phyloP scores from a whole-genome alignment of 768 basidiomycete genomes.

The Cystofilobasidium capitatum region DNA sequence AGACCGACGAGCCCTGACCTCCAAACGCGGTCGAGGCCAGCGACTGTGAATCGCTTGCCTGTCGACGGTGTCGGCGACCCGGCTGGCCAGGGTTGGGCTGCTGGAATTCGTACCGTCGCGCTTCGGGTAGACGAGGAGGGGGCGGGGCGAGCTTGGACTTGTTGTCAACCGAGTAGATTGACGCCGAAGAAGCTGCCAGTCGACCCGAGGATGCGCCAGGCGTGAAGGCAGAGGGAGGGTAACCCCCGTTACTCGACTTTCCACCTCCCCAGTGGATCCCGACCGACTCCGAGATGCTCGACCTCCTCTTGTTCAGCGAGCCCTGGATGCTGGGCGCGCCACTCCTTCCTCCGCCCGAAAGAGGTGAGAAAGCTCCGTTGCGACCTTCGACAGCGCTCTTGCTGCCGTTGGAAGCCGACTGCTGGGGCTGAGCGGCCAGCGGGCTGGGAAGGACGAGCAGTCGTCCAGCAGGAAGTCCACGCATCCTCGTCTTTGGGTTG shows the following conservation, averaged over 20 bases:
- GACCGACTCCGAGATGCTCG: conserved; percentile 4
- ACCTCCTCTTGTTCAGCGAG: neutral
- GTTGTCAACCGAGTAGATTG: conserved; percentile 12
- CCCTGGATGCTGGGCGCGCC: neutral
- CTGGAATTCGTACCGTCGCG: conserved; percentile 20
- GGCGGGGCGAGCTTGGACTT: conserved; percentile 11
- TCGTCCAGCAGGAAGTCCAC: conserved; percentile 8
- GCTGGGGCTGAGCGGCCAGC: conserved; percentile 14
- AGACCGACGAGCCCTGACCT: neutral
- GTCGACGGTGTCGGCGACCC: conserved; percentile 2
- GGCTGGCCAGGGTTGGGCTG: conserved; percentile 3
- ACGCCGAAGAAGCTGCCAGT: conserved; percentile 14
- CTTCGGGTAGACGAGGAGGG: conserved; percentile 8
- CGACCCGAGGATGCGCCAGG: neutral
- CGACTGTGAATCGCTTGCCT: conserved; percentile 12
- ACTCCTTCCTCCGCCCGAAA: neutral
- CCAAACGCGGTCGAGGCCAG: neutral
- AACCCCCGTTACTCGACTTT: neutral
- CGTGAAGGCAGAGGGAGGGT: conserved; percentile 5
- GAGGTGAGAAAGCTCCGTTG: neutral
- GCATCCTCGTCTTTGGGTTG: conserved; percentile 7
- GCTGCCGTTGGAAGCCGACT: neutral
- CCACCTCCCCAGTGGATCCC: neutral
- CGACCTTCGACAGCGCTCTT: neutral
- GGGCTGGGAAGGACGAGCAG: conserved; percentile 22